Percentiles rank a stretch among this genome's conserved stretches.
Evolutionary conservation across 768 basidiomycete genomes (phyloP).

Genomic region (Pholiota microspora): DNA sequence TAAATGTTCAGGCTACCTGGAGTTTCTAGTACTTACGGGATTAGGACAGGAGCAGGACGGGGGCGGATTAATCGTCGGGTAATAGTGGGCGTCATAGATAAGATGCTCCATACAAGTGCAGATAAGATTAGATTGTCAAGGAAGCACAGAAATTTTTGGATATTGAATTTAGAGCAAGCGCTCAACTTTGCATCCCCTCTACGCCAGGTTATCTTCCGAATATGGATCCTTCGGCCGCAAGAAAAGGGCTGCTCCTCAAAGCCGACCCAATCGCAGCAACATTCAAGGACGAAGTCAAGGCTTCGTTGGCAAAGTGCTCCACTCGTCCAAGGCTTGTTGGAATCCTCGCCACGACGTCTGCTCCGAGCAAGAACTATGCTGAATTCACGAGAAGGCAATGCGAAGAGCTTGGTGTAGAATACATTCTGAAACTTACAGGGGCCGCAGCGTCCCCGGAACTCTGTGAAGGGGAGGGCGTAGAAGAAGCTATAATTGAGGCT

Average conservation of each 20-base stretch:
- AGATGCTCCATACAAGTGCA: neutral
- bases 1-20: no score
- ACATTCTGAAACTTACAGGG: conserved; percentile 74
- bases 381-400: conserved; percentile 94
- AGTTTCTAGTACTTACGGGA: no score
- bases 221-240: conserved; percentile 24
- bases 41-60: no score
- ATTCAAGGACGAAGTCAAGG: conserved; percentile 70
- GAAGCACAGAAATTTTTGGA: conserved; percentile 2
- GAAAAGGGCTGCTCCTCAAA: conserved; percentile 77
- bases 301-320: conserved; percentile 30
- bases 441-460: conserved; percentile 54
- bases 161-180: no score
- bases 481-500: conserved; percentile 94
- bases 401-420: conserved; percentile 82
- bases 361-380: conserved; percentile 79
- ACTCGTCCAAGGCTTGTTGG: conserved; percentile 79
- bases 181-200: neutral
- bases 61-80: no score
- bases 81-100: neutral
- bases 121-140: conserved; percentile 18
- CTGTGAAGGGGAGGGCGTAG: conserved; percentile 84
- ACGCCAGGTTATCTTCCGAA: neutral
- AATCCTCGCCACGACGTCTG: conserved; percentile 82
- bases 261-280: conserved; percentile 72